Percentiles rank a stretch among this genome's conserved stretches.
These are phyloP conservation scores for Myxozyma geophila DNA, from an alignment of 805 yeast genomes.

Conservation along the genomic window DNA sequence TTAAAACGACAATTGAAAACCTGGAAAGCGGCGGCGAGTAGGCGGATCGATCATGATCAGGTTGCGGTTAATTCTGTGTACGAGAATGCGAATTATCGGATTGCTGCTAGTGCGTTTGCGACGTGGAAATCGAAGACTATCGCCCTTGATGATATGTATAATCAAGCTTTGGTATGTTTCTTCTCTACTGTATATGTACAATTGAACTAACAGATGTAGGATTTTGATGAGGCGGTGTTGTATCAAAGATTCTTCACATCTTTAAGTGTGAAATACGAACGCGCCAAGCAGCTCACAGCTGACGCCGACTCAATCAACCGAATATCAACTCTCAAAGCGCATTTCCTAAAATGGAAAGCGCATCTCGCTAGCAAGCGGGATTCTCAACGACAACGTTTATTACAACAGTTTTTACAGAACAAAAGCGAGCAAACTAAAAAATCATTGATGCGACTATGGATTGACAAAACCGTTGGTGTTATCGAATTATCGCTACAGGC, in stretches of 20 bases:
- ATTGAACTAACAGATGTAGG: neutral
- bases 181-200: neutral
- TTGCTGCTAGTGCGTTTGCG: constrained; percentile 2
- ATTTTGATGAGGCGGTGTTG: neutral
- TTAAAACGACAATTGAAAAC: neutral
- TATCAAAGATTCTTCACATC: neutral
- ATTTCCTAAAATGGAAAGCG: constrained; percentile 10
- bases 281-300: neutral
- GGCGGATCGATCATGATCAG: constrained; percentile 12
- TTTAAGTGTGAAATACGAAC: neutral
- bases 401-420: neutral
- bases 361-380: neutral
- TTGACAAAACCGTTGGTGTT: constrained; percentile 5
- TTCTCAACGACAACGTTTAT: neutral
- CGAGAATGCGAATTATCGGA: constrained; percentile 14
- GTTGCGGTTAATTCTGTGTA: constrained; percentile 1
- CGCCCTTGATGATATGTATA: neutral
- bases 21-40: constrained; percentile 15
- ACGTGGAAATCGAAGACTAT: constrained; percentile 8
- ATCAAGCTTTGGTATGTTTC: constrained; percentile 11
- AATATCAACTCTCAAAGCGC: neutral
- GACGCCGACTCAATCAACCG: neutral
- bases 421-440: neutral
- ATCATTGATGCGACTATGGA: constrained; percentile 10
- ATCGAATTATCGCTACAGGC: constrained; percentile 16